Evolutionary conservation across 192 early-diverging fungal genomes (phyloP), one percentile per base, ranked within the genome.

Genomic region (Backusella sp.): DNA sequence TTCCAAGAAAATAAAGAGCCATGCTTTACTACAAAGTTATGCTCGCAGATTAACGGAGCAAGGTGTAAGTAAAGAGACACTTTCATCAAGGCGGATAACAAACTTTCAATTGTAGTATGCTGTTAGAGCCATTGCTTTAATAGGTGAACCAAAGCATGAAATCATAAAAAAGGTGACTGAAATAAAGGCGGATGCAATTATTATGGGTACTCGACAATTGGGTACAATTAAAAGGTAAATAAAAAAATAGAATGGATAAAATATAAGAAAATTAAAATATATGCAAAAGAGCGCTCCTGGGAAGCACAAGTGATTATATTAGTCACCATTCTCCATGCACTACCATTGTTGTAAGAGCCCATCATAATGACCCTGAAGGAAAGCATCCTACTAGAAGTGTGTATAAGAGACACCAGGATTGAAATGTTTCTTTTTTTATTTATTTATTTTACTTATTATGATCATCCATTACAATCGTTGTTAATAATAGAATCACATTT

Each of bases 121-220:
- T 7, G 82, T 81, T 35, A 69, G 82, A 73, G 87, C 88, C n/a
- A 75, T 90, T 73, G 83, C 90, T 9, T 84, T 88, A 73, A 44
- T 81, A 15, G 91, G 91, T 32, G 91, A 92, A 73, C 76, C 91
- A 14, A 76, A 88, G 7, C 80, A 85, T 23, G 91, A 92, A 73
- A 75, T 92, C 49, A 76, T 87, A 21, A 78, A 82, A 68, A 92
- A 93, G 70, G 79, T 83, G 17, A 71, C 52, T 15, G 86, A 90
- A 52, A 15, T 91, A 15, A 75, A 83, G 3, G 86, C 90, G 11
- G 85, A 88, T 78, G 74, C 85, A 35, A 71, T 92, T 26, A 76
- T 92, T 35, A 76, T 92, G 72, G 91, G 91, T n/a, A 84, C 82
- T 52, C 84, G 91, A 15, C 88, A 90, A 26, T 66, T 91, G 46